Base-by-base conservation (phyloP, 1,284 basidiomycete genomes). In the Papiliotrema fonsecae region DNA sequence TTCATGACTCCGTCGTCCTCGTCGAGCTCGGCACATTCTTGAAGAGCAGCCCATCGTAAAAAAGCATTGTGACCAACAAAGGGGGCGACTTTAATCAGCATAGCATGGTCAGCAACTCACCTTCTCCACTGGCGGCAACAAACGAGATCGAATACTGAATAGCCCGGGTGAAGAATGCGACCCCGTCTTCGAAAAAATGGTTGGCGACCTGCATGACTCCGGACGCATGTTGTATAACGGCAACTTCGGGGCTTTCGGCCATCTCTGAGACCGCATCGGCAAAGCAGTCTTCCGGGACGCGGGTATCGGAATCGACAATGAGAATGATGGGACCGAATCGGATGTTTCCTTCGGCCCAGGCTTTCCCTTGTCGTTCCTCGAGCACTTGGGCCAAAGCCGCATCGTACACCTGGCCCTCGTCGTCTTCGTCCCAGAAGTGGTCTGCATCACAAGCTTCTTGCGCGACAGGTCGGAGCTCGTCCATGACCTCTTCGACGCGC, bases 61-160 rank as follows among this genome's bases (percentile, higher is more conserved):
- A 45, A 89, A 2, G 87, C 87, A 53, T 90, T 90, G 71, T 90
- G 88, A 1, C 88, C 88, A 51, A 90, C 85, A 61, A 89, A 89
- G 1, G 87, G 87, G 2, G 87, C 72, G 25, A 54, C 53, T 56
- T 45, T 5, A 14, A 18, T 30, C 45, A 13, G 49, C 47, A 5
- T 50, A 52, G 19, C 50, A 50, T 9, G 54, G 52, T 26, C 50
- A 55, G 1, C 45, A n/a, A 56, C 60, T 62, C 43, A 62, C 85
- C 81, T 70, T 88, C 87, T 37, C 86, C 87, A 58, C 86, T 88
- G 4, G 79, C 77, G 52, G 82, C 83, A 24, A 81, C 75, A 57
- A 81, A 77, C 0, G 85, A 84, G 52, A 89, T 89, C 58, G 68
- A 67, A 34, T 49, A 47, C 72, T 88, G 86, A 70, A 88, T 87